Percentiles rank a stretch among this genome's conserved stretches.
These are phyloP conservation scores for Arabidopsis lyrata DNA, from an alignment of 441 rosid species.

Conservation along the genomic window DNA sequence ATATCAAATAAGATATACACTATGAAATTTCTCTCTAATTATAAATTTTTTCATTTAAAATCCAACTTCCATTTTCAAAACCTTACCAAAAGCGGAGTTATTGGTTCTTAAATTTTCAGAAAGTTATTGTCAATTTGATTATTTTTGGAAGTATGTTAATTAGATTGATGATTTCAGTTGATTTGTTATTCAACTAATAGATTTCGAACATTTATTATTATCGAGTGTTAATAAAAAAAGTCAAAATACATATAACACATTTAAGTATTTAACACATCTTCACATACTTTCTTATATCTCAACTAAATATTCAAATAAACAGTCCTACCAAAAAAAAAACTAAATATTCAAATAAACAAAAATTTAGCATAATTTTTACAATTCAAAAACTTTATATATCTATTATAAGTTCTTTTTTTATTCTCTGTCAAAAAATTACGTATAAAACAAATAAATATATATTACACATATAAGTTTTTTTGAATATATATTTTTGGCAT, in stretches of 20 bases:
- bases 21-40: not conserved
- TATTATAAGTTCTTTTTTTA: not conserved
- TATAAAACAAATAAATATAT: no score
- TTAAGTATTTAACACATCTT: not conserved
- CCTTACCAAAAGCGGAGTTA: not conserved
- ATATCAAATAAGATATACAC: no score
- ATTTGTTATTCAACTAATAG: not conserved
- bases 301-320: not conserved
- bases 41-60: not conserved
- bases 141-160: not conserved
- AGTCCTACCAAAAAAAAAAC: no score
- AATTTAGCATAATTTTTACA: not conserved
- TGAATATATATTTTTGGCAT: no score
- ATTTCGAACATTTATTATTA: not conserved
- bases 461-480: no score
- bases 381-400: not conserved
- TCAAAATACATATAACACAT: not conserved
- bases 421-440: no score
- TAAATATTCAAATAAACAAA: no score
- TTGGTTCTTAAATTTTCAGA: not conserved
- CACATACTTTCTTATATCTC: not conserved
- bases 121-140: not conserved
- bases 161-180: not conserved
- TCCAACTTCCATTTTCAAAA: not conserved
- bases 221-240: not conserved